Evolutionary conservation across 1,139 yeast genomes (phyloP), one percentile per base, ranked within the genome.

Genomic region (Geotrichum candidum): DNA sequence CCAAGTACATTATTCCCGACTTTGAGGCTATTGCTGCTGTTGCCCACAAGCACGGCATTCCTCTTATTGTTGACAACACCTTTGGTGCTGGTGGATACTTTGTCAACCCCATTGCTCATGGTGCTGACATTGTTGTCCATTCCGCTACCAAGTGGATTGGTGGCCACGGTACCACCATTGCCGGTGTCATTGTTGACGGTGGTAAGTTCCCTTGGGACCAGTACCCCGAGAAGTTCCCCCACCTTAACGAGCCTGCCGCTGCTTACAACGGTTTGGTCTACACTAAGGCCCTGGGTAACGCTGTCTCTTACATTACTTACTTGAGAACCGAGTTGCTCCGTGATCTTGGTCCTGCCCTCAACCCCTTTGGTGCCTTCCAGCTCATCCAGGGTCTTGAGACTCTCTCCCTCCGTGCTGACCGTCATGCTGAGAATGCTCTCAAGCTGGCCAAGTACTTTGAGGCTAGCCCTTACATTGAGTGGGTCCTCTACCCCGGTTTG

Each of bases 101-200:
- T 70, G 82, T 90, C 65, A 86, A 84, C 70, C 99, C 99, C 66
- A 76, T 94, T 68, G 88, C 87, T 65, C 88, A 84, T 70, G 98
- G 98, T 68, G 98, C 90, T 53, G 96, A 90, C 73, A 87, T 90
- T 65, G 82, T 84, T 45, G 80, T 82, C 31, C 97, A 92, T 77
- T 91, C 97, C 62, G 97, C 97, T 61, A 94, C 98, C 62, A 94
- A 94, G 77, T 94, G 97, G 97, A 91, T 94, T 69, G 96, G 96
- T 68, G 99, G 97, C 65, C 98, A 92, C 74, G 98, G 98, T 73
- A 91, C 91, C 64, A 89, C 97, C 59, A 86, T 94, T 75, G 97
- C 90, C 60, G 99, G 99, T 79, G 90, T 87, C 60, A 82, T 94
- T 67, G 82, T 94, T 60, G 97, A 89, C 75, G 84, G 91, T 53